Base-by-base conservation (phyloP, 179 eudicot genomes). In the Pouteria campechiana region DNA sequence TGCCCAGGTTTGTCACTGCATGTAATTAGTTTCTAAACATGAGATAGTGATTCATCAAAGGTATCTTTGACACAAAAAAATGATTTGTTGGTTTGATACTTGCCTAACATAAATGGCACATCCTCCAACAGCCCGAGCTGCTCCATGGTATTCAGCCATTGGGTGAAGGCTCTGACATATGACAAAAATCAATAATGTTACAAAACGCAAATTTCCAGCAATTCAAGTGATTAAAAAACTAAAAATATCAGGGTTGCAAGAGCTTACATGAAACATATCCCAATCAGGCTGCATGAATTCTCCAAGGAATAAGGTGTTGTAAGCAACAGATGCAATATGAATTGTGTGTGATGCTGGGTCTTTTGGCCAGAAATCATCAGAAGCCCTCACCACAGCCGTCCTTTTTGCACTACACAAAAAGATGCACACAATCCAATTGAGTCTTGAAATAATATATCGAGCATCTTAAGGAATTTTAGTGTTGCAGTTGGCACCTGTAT, bases 231-330 rank as follows among this genome's bases (percentile, higher is more conserved):
- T 13, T 0, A 31, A n/a, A 33, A 38, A n/a, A 19, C 8, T 13
- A 48, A 25, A 2, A 6, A 25, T 5, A 16, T 19, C 3, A 6
- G 7, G 12, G 21, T 22, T 17, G n/a, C 10, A 2, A 55, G 11
- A 17, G 37, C 84, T 68, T 53, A 81, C 92, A 60, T 84, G 94
- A 60, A 84, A 84, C 94, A 84, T 84, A 67, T 84, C 94, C 94
- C 94, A 84, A 56, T 84, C 94, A 15, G 94, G 89, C 67, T 83
- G 94, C 89, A 79, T 79, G 38, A 83, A 83, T 41, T 83, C 94
- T 34, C 89, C 94, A 1, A 83, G 72, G 51, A 83, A 83, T 27
- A 83, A 22, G n/a, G 79, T 74, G 52, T 83, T 83, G 52, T 83
- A 83, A 11, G 89, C 94, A 43, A 79, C 85, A 4, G 94, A 79